Evolutionary conservation across 1,139 yeast genomes (phyloP).

Genomic region (Kluyveromyces marxianus): DNA sequence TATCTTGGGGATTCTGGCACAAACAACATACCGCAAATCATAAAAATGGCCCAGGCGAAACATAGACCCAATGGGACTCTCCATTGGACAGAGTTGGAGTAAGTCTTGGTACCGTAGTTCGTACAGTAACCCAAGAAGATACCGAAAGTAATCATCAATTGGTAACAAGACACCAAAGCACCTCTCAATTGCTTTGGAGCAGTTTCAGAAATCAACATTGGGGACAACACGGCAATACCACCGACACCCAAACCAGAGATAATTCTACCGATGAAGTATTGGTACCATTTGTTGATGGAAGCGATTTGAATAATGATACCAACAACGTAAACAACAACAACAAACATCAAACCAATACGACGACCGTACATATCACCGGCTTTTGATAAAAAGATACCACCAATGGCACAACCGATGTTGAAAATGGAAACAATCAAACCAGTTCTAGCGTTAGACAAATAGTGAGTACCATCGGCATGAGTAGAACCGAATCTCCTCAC

Average conservation of each 20-base stretch:
- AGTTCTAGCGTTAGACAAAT: conserved; percentile 45
- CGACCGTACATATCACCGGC: conserved; percentile 57
- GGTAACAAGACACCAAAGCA: conserved; percentile 55
- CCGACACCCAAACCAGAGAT: conserved; percentile 63
- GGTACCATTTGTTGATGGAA: conserved; percentile 44
- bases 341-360: conserved; percentile 48
- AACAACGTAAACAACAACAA: conserved; percentile 51
- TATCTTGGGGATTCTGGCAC: conserved; percentile 80
- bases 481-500: conserved; percentile 37
- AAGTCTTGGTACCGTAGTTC: conserved; percentile 48
- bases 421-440: conserved; percentile 60
- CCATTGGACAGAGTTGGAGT: conserved; percentile 48
- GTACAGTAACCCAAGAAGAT: conserved; percentile 58
- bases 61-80: conserved; percentile 54
- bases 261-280: conserved; percentile 54
- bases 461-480: conserved; percentile 38
- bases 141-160: conserved; percentile 57
- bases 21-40: conserved; percentile 49
- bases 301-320: conserved; percentile 61
- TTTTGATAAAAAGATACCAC: conserved; percentile 48
- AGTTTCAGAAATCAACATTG: conserved; percentile 59
- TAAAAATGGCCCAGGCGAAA: conserved; percentile 38
- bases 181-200: conserved; percentile 66
- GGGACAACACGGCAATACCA: conserved; percentile 52
- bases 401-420: conserved; percentile 66